Conservation (phyloP, 352 stramenopile genomes). For the Peronospora farinosa region DNA sequence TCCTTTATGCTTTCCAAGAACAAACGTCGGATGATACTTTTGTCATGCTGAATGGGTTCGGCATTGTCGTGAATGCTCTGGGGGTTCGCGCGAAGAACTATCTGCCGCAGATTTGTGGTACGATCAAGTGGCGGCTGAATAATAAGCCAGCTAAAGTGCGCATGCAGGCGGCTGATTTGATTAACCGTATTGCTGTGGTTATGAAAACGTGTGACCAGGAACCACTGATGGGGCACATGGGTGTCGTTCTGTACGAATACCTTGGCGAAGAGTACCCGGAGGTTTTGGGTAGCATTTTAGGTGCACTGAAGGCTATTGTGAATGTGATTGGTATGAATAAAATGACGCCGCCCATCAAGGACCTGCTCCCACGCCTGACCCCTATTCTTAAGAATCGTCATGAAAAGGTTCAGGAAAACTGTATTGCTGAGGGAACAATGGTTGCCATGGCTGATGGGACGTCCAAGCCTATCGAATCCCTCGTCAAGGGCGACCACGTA, state of each 20-base stretch:
- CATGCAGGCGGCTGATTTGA: slow-evolving; percentile 99
- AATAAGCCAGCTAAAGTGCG: slow-evolving; percentile 98
- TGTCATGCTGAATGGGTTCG: slow-evolving; percentile 97
- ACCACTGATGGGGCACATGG: slow-evolving; percentile 97
- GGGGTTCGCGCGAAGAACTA: slow-evolving; percentile 97
- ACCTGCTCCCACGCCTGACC: slow-evolving; percentile 96
- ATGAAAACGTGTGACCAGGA: slow-evolving; percentile 99
- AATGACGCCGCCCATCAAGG: slow-evolving; percentile 98
- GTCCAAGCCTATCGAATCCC: slow-evolving; percentile 3
- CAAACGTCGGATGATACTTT: slow-evolving; percentile 90
- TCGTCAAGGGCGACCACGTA: slow-evolving; percentile 3
- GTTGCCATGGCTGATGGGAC: slow-evolving; percentile 4
- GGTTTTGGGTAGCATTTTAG: slow-evolving; percentile 97
- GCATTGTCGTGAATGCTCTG: slow-evolving; percentile 96
- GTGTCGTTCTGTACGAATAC: slow-evolving; percentile 99
- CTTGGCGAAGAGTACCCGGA: slow-evolving; percentile 99
- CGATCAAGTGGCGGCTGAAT: slow-evolving; percentile 99
- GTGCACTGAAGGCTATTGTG: slow-evolving; percentile 96
- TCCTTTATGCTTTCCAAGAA: slow-evolving; percentile 99
- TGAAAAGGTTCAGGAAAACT: slow-evolving; percentile 99
- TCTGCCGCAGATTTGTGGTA: slow-evolving; percentile 96
- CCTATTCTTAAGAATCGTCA: slow-evolving; percentile 99
- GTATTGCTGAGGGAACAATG: slow-evolving; percentile 24
- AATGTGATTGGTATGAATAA: slow-evolving; percentile 99
- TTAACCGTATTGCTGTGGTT: slow-evolving; percentile 96